These are phyloP conservation scores for Penicillium crystallinum DNA, from an alignment of 495 filamentous ascomycete species.

Conservation along the genomic window DNA sequence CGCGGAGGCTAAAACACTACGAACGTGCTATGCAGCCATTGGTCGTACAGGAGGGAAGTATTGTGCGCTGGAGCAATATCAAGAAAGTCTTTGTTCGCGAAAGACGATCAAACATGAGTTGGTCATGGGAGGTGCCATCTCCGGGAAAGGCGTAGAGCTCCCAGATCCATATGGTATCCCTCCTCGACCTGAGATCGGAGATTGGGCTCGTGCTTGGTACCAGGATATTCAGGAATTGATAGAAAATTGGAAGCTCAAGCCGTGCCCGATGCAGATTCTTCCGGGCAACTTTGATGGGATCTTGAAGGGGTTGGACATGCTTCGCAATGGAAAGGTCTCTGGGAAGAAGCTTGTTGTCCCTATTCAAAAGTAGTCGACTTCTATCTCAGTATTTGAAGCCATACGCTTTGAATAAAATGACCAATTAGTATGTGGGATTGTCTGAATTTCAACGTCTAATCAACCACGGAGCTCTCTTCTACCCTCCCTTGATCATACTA, in stretches of 20 bases:
- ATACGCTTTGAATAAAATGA: too few relatives aligned
- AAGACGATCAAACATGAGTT: conserved; percentile 26
- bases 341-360: conserved; percentile 28
- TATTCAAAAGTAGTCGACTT: neutral
- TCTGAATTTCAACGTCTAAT: too few relatives aligned
- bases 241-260: conserved; percentile 15
- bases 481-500: too few relatives aligned
- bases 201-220: conserved; percentile 18
- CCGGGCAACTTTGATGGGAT: conserved; percentile 25
- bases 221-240: conserved; percentile 18
- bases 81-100: conserved; percentile 17
- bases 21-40: conserved; percentile 37
- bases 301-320: conserved; percentile 20
- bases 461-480: too few relatives aligned
- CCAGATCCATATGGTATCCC: conserved; percentile 26
- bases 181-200: conserved; percentile 18
- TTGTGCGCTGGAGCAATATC: conserved; percentile 32
- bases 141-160: conserved; percentile 23
- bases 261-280: conserved; percentile 18
- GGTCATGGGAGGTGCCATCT: conserved; percentile 26
- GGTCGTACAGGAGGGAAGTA: conserved; percentile 41
- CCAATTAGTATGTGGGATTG: too few relatives aligned
- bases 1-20: conserved; percentile 27
- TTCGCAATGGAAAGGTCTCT: conserved; percentile 21
- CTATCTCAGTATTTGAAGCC: too few relatives aligned